Conservation (phyloP, 2,329 filamentous ascomycete species). For the Sporothrix curviconia region DNA sequence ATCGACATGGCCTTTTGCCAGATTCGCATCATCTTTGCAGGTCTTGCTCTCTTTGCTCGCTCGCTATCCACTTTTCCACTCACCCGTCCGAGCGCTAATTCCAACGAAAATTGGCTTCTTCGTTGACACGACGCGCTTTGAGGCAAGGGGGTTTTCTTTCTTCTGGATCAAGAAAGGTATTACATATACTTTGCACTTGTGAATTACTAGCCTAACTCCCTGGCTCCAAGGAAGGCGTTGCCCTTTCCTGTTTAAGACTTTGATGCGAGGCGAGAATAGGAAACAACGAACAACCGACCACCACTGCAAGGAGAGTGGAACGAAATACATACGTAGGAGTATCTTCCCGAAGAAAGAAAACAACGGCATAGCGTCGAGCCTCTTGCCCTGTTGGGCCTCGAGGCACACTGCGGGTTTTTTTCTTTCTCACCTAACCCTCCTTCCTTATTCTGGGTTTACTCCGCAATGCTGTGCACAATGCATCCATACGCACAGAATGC, state of each 20-base stretch:
- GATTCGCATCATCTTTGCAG: neutral
- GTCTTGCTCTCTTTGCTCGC: neutral
- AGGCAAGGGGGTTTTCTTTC: neutral
- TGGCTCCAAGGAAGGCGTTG: no score
- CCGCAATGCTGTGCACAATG: neutral
- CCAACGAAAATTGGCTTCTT: neutral
- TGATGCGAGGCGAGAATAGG: neutral
- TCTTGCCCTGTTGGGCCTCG: neutral
- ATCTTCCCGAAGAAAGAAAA: no score
- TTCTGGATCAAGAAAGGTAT: neutral
- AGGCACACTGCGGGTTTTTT: neutral
- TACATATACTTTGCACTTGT: neutral
- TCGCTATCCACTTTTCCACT: neutral
- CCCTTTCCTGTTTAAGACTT: neutral
- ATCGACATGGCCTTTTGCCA: constrained; percentile 7
- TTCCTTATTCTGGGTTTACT: neutral
- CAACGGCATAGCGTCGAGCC: neutral
- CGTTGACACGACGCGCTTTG: neutral
- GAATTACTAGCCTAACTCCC: no score
- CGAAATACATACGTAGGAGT: no score
- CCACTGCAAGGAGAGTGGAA: neutral
- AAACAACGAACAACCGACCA: neutral
- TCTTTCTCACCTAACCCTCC: constrained; percentile 3
- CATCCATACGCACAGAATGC: neutral
- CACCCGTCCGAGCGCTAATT: neutral